Conservation (phyloP, 2,329 filamentous ascomycete genomes). For the Penicillium griseofulvum region DNA sequence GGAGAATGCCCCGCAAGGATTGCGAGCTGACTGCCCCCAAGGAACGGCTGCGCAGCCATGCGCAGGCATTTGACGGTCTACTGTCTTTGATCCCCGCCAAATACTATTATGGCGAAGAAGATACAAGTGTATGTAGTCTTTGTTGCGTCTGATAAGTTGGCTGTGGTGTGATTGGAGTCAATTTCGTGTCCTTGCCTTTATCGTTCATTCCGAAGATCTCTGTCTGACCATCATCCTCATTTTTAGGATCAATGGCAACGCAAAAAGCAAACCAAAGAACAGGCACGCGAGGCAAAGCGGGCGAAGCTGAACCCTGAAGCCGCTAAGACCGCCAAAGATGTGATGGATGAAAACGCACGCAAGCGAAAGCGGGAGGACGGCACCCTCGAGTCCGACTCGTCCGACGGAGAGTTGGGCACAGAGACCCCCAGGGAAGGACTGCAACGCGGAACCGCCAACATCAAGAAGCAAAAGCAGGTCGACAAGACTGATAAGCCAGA, state of each 20-base stretch:
- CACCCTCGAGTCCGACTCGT: slow-evolving; percentile 48
- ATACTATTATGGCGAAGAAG: slow-evolving; percentile 85
- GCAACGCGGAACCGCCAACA: slow-evolving; percentile 45
- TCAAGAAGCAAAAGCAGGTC: slow-evolving; percentile 57
- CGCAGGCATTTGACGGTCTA: slow-evolving; percentile 80
- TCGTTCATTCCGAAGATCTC: slow-evolving; percentile 8
- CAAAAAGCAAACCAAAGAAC: slow-evolving; percentile 92
- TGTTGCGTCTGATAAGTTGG: neutral
- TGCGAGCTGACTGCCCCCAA: slow-evolving; percentile 30
- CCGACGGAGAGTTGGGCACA: slow-evolving; percentile 45
- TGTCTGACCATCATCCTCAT: slow-evolving; percentile 15
- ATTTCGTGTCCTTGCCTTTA: slow-evolving; percentile 12
- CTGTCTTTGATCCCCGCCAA: slow-evolving; percentile 86
- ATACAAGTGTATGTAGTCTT: slow-evolving; percentile 61
- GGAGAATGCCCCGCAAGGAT: slow-evolving; percentile 13
- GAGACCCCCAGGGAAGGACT: slow-evolving; percentile 62
- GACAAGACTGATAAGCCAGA: slow-evolving; percentile 25
- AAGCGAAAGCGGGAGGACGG: slow-evolving; percentile 76
- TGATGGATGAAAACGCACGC: slow-evolving; percentile 78
- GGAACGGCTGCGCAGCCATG: slow-evolving; percentile 52
- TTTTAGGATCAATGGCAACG: slow-evolving; percentile 84
- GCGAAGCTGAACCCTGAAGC: slow-evolving; percentile 91
- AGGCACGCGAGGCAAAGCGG: slow-evolving; percentile 76
- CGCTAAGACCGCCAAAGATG: slow-evolving; percentile 85
- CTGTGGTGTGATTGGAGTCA: slow-evolving; percentile 1